phyloP scores from a whole-genome alignment of 2,329 filamentous ascomycete genomes.

The Cytospora piceae region DNA sequence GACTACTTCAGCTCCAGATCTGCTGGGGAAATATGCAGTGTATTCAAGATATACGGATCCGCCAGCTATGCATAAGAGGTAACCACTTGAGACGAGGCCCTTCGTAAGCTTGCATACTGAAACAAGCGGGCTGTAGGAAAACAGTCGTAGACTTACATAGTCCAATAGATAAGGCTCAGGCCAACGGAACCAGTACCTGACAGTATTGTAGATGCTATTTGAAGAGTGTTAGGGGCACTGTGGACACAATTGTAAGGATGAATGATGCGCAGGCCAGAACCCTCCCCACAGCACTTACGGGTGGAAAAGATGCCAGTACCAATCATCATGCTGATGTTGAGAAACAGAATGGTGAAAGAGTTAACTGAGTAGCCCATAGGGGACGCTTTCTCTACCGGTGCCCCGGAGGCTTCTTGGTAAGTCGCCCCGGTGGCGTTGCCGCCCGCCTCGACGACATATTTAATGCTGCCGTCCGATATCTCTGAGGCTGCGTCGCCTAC shows the following conservation, averaged over 20 bases:
- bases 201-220: conserved; percentile 61
- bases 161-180: conserved; percentile 66
- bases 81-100: conserved; percentile 51
- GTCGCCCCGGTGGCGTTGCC: conserved; percentile 33
- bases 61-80: conserved; percentile 53
- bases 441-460: conserved; percentile 30
- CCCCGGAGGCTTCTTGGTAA: conserved; percentile 61
- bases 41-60: conserved; percentile 23
- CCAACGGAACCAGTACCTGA: conserved; percentile 64
- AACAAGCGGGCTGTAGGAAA: too few species aligned
- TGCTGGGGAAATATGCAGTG: conserved; percentile 45
- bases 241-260: neutral
- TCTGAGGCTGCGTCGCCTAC: conserved; percentile 3
- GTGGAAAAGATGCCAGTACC: conserved; percentile 67
- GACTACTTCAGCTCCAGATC: conserved; percentile 60
- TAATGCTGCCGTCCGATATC: conserved; percentile 25
- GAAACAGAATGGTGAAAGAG: conserved; percentile 57
- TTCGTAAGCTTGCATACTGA: too few species aligned
- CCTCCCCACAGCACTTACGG: conserved; percentile 33
- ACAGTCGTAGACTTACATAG: conserved; percentile 41
- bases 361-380: conserved; percentile 65
- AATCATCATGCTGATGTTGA: conserved; percentile 64
- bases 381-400: conserved; percentile 61
- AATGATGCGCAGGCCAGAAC: too few species aligned
- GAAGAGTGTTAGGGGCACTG: conserved; percentile 20